phyloP scores from a whole-genome alignment of 1,139 yeast genomes.

The Protomyces arabidopsidicola region DNA sequence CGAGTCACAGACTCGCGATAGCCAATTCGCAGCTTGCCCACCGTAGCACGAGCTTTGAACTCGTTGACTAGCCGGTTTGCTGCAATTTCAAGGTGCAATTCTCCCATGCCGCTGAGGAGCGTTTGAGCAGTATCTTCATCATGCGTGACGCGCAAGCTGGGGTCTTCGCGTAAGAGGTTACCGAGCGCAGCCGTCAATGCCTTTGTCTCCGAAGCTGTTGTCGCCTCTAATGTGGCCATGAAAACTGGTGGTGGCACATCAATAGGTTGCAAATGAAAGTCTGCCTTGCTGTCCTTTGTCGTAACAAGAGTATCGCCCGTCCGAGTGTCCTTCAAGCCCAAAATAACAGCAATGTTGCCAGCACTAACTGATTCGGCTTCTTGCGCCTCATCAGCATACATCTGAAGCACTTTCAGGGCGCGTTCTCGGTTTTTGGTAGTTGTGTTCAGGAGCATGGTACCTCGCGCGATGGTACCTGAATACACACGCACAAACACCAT shows the following conservation, averaged over 20 bases:
- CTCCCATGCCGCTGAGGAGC: constrained; percentile 91
- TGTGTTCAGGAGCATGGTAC: constrained; percentile 61
- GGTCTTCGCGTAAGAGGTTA: constrained; percentile 73
- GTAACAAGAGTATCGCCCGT: constrained; percentile 88
- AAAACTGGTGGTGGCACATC: constrained; percentile 89
- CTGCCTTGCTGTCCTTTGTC: constrained; percentile 33
- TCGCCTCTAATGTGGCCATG: constrained; percentile 78
- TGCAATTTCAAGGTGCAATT: constrained; percentile 83
- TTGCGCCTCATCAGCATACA: constrained; percentile 85
- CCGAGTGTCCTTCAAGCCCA: constrained; percentile 66
- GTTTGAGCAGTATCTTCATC: constrained; percentile 91
- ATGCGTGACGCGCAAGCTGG: constrained; percentile 57
- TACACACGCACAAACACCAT: constrained; percentile 86
- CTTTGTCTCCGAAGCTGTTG: constrained; percentile 72
- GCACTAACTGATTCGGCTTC: constrained; percentile 58
- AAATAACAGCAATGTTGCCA: constrained; percentile 88
- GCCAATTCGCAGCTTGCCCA: constrained; percentile 81
- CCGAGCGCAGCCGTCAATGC: constrained; percentile 63
- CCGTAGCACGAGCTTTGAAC: constrained; percentile 71
- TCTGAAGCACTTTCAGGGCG: constrained; percentile 62
- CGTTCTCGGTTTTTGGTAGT: constrained; percentile 63
- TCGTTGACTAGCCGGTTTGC: constrained; percentile 70
- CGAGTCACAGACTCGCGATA: constrained; percentile 55
- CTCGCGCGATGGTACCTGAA: constrained; percentile 65
- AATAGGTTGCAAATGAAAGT: constrained; percentile 64